Percentiles rank a stretch among this genome's conserved stretches.
Evolutionary conservation across 805 yeast genomes (phyloP).

Genomic region (Groenewaldozyma salmanticensis): DNA sequence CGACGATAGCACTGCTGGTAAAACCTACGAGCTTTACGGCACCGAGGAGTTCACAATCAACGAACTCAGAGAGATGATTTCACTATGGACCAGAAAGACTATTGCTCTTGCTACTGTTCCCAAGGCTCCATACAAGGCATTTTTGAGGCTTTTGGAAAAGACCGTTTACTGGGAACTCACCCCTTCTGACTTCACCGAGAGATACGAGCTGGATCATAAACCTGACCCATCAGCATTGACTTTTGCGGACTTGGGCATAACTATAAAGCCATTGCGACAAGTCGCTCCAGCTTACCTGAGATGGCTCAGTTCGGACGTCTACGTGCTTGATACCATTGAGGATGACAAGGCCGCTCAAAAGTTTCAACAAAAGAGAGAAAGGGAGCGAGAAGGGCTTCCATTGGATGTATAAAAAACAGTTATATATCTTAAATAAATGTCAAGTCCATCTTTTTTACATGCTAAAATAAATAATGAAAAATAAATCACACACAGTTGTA

Average conservation of each 20-base stretch:
- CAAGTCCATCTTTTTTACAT: background rate
- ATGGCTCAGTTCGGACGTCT: constrained; percentile 7
- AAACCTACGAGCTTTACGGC: constrained; percentile 66
- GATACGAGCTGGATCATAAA: constrained; percentile 58
- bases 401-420: background rate
- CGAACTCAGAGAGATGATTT: constrained; percentile 63
- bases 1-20: constrained; percentile 72
- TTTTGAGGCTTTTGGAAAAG: constrained; percentile 31
- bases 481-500: too few relatives aligned
- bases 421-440: too few relatives aligned
- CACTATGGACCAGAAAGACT: constrained; percentile 43
- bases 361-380: background rate
- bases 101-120: constrained; percentile 33
- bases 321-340: constrained; percentile 11
- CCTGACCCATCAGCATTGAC: constrained; percentile 47
- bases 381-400: background rate
- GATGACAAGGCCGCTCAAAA: constrained; percentile 4
- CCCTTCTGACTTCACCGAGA: constrained; percentile 65
- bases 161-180: constrained; percentile 37
- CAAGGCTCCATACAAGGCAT: constrained; percentile 28
- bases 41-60: constrained; percentile 51
- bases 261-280: constrained; percentile 11
- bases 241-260: constrained; percentile 61
- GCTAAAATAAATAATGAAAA: too few relatives aligned
- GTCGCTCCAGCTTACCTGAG: background rate